Percentiles rank a stretch among this genome's conserved stretches.
Evolutionary conservation across 495 filamentous ascomycete species (phyloP).

Genomic region (Filosporella fistucella): DNA sequence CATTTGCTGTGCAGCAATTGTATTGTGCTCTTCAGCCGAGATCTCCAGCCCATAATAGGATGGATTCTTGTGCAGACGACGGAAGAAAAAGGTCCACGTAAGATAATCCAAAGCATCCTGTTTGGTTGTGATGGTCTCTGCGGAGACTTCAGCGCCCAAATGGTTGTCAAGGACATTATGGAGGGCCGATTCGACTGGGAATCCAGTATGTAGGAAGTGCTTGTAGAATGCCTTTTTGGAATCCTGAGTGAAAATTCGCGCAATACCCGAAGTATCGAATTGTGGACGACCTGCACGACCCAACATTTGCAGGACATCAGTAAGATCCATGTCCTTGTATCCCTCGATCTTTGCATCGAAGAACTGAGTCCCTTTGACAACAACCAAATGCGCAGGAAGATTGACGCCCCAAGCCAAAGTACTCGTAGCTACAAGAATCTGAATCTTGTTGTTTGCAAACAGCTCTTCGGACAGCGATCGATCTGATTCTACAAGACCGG

Average conservation of each 20-base stretch:
- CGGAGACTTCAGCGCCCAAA: slow-evolving; percentile 89
- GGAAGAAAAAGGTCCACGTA: slow-evolving; percentile 99
- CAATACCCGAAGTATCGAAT: slow-evolving; percentile 93
- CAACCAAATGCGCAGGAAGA: slow-evolving; percentile 91
- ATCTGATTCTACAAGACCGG: slow-evolving; percentile 92
- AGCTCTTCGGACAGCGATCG: slow-evolving; percentile 87
- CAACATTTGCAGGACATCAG: slow-evolving; percentile 97
- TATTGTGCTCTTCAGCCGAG: slow-evolving; percentile 88
- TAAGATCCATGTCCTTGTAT: slow-evolving; percentile 98
- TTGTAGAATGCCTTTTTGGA: slow-evolving; percentile 99
- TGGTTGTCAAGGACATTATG: slow-evolving; percentile 98
- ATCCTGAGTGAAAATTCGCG: slow-evolving; percentile 95
- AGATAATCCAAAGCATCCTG: slow-evolving; percentile 97
- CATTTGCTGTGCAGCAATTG: slow-evolving; percentile 71
- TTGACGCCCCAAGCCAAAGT: slow-evolving; percentile 99
- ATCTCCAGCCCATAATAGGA: slow-evolving; percentile 98
- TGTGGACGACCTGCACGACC: slow-evolving; percentile 93
- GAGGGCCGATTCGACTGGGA: slow-evolving; percentile 93
- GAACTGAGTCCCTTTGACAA: slow-evolving; percentile 97
- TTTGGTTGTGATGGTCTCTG: slow-evolving; percentile 86
- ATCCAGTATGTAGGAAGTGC: slow-evolving; percentile 97
- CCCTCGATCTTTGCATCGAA: slow-evolving; percentile 98
- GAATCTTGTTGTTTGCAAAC: slow-evolving; percentile 96
- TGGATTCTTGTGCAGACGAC: slow-evolving; percentile 94
- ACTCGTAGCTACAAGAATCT: slow-evolving; percentile 93